These are phyloP conservation scores for Fraxinus sp. DNA, from an alignment of 305 asterid species.

Conservation along the genomic window DNA sequence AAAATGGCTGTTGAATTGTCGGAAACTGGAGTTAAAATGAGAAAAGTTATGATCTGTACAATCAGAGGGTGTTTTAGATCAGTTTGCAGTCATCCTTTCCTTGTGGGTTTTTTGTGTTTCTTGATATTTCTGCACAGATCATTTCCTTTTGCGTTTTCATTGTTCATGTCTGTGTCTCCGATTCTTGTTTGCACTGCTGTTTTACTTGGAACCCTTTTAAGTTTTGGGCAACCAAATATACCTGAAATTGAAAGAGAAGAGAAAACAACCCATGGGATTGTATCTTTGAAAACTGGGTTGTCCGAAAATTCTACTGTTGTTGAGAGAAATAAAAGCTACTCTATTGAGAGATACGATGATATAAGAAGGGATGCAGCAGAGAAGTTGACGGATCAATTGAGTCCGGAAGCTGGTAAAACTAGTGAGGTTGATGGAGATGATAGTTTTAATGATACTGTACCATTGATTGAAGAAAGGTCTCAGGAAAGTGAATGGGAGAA, in stretches of 20 bases:
- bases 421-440: slow-evolving; percentile 35
- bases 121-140: slow-evolving; percentile 44
- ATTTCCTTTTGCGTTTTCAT: slow-evolving; percentile 54
- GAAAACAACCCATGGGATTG: slow-evolving; percentile 21
- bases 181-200: slow-evolving; percentile 59
- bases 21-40: slow-evolving; percentile 41
- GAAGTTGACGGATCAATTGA: slow-evolving; percentile 15
- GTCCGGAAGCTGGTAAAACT: slow-evolving; percentile 18
- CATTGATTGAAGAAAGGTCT: slow-evolving; percentile 35
- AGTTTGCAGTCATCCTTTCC: slow-evolving; percentile 58
- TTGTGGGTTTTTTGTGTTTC: slow-evolving; percentile 44
- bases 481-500: slow-evolving; percentile 33
- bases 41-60: slow-evolving; percentile 39
- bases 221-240: slow-evolving; percentile 54
- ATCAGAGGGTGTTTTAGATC: slow-evolving; percentile 43
- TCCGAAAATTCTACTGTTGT: slow-evolving; percentile 23
- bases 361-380: slow-evolving; percentile 12
- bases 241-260: slow-evolving; percentile 44
- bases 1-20: slow-evolving; percentile 34
- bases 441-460: slow-evolving; percentile 27
- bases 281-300: slow-evolving; percentile 16
- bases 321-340: slow-evolving; percentile 25
- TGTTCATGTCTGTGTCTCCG: slow-evolving; percentile 57
- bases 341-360: slow-evolving; percentile 29
- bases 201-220: slow-evolving; percentile 66